phyloP scores from a whole-genome alignment of 805 yeast genomes.

The Candida maesae region DNA sequence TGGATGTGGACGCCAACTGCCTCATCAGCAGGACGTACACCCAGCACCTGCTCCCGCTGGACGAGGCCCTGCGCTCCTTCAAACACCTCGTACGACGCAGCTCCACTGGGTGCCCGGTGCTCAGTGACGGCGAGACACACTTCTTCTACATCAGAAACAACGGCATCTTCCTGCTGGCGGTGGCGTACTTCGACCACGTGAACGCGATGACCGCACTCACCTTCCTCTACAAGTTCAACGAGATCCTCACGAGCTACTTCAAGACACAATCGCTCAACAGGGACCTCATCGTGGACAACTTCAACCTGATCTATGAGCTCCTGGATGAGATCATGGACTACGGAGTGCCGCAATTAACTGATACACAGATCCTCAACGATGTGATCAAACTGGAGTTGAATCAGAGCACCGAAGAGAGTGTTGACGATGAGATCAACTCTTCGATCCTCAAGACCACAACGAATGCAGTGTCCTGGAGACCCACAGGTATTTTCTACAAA shows the following conservation, averaged over 20 bases:
- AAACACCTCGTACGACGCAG: conserved; percentile 30
- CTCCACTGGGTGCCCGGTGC: conserved; percentile 34
- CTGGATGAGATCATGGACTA: conserved; percentile 87
- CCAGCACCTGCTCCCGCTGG: conserved; percentile 58
- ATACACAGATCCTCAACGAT: conserved; percentile 71
- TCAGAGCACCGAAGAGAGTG: conserved; percentile 6
- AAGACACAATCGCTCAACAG: conserved; percentile 39
- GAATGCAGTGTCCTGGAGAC: conserved; percentile 84
- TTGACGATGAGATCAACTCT: conserved; percentile 44
- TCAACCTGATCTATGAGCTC: conserved; percentile 72
- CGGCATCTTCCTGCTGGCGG: conserved; percentile 34
- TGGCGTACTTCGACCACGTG: conserved; percentile 28
- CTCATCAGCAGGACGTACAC: conserved; percentile 66
- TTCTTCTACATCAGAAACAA: conserved; percentile 52
- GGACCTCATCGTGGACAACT: conserved; percentile 67
- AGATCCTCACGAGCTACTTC: conserved; percentile 44
- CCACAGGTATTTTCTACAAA: conserved; percentile 81
- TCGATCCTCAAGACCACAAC: conserved; percentile 75
- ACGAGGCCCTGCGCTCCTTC: conserved; percentile 50
- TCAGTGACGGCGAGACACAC: conserved; percentile 41
- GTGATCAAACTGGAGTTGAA: conserved; percentile 58
- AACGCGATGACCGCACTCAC: conserved; percentile 56
- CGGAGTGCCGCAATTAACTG: conserved; percentile 84
- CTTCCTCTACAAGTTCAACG: conserved; percentile 48
- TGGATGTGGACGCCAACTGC: conserved; percentile 66